These are phyloP conservation scores for Thelonectria rubi DNA, from an alignment of 2,329 filamentous ascomycete genomes.

Conservation along the genomic window DNA sequence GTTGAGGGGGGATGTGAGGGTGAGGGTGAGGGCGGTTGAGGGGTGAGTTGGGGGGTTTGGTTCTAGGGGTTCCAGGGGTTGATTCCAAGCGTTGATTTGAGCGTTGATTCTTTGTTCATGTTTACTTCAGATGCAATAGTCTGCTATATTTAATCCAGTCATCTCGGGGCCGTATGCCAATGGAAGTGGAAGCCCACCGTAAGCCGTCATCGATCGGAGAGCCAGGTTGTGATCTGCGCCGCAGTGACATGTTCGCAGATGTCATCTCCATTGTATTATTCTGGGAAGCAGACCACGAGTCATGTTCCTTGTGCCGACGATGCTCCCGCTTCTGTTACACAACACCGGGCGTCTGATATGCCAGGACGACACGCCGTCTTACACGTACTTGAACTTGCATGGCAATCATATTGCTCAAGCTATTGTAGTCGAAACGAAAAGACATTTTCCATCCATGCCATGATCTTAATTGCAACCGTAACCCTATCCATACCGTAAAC, in stretches of 20 bases:
- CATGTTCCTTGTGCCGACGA: not conserved
- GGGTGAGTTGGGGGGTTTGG: not conserved
- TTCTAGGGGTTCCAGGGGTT: not conserved
- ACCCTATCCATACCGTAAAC: too few species aligned
- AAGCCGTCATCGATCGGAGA: conserved; percentile 11
- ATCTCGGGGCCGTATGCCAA: too few species aligned
- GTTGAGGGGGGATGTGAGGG: conserved; percentile 18
- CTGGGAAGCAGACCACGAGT: not conserved
- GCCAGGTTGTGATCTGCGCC: conserved; percentile 1
- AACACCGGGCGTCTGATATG: not conserved
- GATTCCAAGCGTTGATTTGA: too few species aligned
- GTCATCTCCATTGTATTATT: not conserved
- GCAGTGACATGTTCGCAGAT: not conserved
- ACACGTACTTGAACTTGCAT: too few species aligned
- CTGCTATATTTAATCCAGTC: too few species aligned
- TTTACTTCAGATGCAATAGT: too few species aligned
- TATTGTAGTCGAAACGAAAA: too few species aligned
- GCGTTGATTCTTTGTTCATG: too few species aligned
- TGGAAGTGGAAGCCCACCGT: not conserved
- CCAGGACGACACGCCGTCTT: not conserved
- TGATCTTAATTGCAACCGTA: not conserved
- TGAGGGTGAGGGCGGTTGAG: conserved; percentile 7
- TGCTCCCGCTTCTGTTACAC: not conserved
- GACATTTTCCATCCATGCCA: not conserved
- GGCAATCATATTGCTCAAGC: too few species aligned